Percentiles rank a stretch among this genome's conserved stretches.
These are phyloP conservation scores for Xylaria intraflava DNA, from an alignment of 495 filamentous ascomycete genomes.

Conservation along the genomic window DNA sequence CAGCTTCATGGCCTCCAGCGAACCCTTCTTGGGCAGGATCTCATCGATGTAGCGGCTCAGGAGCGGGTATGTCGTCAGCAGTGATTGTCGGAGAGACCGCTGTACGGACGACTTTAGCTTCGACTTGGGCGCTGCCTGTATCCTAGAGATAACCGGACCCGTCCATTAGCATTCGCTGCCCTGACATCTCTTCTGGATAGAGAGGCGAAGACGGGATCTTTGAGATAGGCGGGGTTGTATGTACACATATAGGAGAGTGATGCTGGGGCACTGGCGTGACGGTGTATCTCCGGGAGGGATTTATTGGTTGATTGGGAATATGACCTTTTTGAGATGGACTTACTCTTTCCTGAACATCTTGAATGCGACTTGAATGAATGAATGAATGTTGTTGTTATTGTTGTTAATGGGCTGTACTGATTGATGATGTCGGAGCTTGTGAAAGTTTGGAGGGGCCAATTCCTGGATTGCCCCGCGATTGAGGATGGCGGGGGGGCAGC, in stretches of 20 bases:
- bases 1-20: constrained; percentile 85
- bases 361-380: constrained; percentile 5
- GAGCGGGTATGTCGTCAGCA: constrained; percentile 77
- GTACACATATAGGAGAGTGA: not conserved
- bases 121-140: constrained; percentile 72
- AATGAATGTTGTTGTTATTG: constrained; percentile 4
- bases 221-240: constrained; percentile 3
- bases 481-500: constrained; percentile 23
- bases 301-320: not conserved
- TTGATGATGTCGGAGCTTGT: constrained; percentile 19
- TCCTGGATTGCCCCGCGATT: constrained; percentile 3
- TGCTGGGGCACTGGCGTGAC: not conserved
- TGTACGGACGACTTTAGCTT: constrained; percentile 98
- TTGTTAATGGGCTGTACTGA: not conserved
- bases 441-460: constrained; percentile 31
- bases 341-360: constrained; percentile 94
- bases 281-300: no score
- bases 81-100: constrained; percentile 71
- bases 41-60: constrained; percentile 88
- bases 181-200: not conserved
- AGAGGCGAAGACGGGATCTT: no score
- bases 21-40: constrained; percentile 91
- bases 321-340: constrained; percentile 16
- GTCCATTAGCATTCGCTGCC: not conserved
- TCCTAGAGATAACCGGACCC: constrained; percentile 16